Evolutionary conservation across 208 protist species (phyloP), one percentile per base, ranked within the genome.

Genomic region (Acanthamoeba lugdunensis): DNA sequence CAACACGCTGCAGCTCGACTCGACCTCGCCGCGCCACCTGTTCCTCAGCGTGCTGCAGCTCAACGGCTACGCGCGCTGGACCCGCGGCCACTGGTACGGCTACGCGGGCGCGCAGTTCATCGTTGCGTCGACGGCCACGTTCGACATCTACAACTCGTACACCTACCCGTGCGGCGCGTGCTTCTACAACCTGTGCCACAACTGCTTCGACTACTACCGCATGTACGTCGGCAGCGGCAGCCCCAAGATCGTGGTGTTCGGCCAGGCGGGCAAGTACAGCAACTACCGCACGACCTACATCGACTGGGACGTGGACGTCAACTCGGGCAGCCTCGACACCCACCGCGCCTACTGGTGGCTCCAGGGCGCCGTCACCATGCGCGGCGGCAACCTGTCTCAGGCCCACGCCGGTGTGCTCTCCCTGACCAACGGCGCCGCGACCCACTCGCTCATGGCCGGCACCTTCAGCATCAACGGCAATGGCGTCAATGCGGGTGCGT

Each of bases 211-310:
- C 23, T 92, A 92, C 69, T 92, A 58, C 48, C 69, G 65, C 61
- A 92, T 92, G 87, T 33, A 52, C 58, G 85, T 75, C 37, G 85
- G 41, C 41, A 79, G 48, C 52, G 61, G 30, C 28, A 30, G 52
- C 45, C 87, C 87, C 65, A 92, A 56, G 69, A 79, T 92, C 65
- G 65, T 92, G 5, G 87, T 92, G 37, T 56, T 81, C 16, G 87
- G 87, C 87, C 48, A 52, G 16, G 14, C 28, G 87, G 69, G 50
- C 87, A 92, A 92, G 69, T 56, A 81, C 65, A 37, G 16, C 65
- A 92, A 92, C 87, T 92, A 92, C 87, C 87, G 87, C 87, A 92
- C 87, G 63, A 63, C 77, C 30, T 77, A 92, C 87, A 30, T 92
- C 48, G 61, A 77, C 65, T 92, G 87, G 87, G 50, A 77, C 69